These are phyloP conservation scores for Heterobasidion occidentale DNA, from an alignment of 1,284 basidiomycete genomes.

Conservation along the genomic window DNA sequence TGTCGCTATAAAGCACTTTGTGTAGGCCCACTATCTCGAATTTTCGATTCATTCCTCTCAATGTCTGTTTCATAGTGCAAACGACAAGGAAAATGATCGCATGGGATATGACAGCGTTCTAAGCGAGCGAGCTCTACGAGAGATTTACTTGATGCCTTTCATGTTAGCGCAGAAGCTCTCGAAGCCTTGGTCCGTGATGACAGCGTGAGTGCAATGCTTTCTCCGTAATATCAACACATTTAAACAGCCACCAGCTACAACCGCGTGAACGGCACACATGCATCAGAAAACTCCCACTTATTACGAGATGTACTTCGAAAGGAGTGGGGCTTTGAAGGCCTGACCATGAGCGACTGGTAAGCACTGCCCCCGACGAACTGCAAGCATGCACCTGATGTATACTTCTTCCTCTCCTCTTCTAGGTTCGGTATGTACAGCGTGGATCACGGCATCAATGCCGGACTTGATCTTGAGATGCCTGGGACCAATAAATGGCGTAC, in stretches of 20 bases:
- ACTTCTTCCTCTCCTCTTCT: background rate
- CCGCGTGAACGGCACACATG: slow-evolving; percentile 54
- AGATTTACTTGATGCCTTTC: slow-evolving; percentile 69
- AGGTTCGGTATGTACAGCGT: slow-evolving; percentile 61
- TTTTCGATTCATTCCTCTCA: background rate
- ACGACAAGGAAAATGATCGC: slow-evolving; percentile 63
- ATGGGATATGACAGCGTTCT: slow-evolving; percentile 56
- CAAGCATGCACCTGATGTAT: background rate
- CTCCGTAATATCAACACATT: slow-evolving; percentile 4
- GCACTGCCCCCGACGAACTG: slow-evolving; percentile 4
- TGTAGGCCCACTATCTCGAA: slow-evolving; percentile 12
- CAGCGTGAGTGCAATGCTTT: slow-evolving; percentile 31
- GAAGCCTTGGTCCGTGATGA: slow-evolving; percentile 57
- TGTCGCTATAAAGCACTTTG: slow-evolving; percentile 43
- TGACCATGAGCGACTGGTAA: slow-evolving; percentile 63
- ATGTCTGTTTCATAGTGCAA: slow-evolving; percentile 23
- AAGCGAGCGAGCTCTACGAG: slow-evolving; percentile 55
- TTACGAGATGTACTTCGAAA: slow-evolving; percentile 51
- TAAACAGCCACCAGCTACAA: slow-evolving; percentile 39
- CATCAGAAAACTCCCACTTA: slow-evolving; percentile 49
- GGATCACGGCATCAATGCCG: slow-evolving; percentile 53
- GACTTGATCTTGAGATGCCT: slow-evolving; percentile 67
- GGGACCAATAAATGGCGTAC: slow-evolving; percentile 60
- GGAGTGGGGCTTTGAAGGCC: slow-evolving; percentile 62
- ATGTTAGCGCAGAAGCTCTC: slow-evolving; percentile 59